A percentile compares a stretch with the other conserved stretches of the same genome.
Evolutionary conservation across 1,139 yeast species (phyloP).

Genomic region (Pichia norvegensis): DNA sequence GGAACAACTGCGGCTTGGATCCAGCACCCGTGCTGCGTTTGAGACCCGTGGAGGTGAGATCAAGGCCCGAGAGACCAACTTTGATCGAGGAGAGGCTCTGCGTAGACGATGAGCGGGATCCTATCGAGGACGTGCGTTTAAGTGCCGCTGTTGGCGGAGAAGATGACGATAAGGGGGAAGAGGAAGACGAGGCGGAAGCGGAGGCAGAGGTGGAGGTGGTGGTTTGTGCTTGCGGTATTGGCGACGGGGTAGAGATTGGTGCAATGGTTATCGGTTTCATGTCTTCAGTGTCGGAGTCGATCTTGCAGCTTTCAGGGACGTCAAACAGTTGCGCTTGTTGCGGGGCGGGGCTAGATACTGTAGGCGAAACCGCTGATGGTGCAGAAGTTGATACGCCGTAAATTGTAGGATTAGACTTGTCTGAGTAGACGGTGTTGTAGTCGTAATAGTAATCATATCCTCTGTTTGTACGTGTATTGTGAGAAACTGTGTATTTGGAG

Average conservation of each 20-base stretch:
- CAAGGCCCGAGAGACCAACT: slow-evolving; percentile 27
- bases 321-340: slow-evolving; percentile 26
- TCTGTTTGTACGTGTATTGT: slow-evolving; percentile 65
- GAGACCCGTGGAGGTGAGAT: slow-evolving; percentile 23
- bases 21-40: slow-evolving; percentile 24
- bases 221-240: too few relatives aligned
- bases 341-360: too few relatives aligned
- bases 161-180: neutral
- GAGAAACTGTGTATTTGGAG: slow-evolving; percentile 31
- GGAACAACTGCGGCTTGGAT: slow-evolving; percentile 24
- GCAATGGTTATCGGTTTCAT: too few relatives aligned
- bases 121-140: slow-evolving; percentile 18
- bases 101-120: slow-evolving; percentile 10
- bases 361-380: neutral
- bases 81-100: slow-evolving; percentile 23
- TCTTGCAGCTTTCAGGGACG: slow-evolving; percentile 27
- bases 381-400: slow-evolving; percentile 2
- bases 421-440: slow-evolving; percentile 67
- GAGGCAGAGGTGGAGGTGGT: neutral
- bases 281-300: slow-evolving; percentile 13
- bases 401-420: slow-evolving; percentile 18
- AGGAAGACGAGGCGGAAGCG: neutral
- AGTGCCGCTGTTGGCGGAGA: neutral
- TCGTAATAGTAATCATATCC: slow-evolving; percentile 84
- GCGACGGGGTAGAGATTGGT: too few relatives aligned